Base-by-base conservation (phyloP, 805 yeast genomes). In the Teunomyces cretensis region DNA sequence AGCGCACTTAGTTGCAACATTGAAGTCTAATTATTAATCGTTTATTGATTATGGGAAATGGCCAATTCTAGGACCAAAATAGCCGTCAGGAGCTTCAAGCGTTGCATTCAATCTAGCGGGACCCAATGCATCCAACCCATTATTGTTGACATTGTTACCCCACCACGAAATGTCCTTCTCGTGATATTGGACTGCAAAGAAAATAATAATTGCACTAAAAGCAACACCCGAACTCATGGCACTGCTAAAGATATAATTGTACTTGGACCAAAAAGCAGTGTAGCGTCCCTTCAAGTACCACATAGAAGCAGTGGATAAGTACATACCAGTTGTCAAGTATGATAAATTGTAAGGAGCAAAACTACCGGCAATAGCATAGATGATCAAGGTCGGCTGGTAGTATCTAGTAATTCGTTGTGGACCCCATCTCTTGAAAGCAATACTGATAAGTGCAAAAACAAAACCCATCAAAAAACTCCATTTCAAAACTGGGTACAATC, bases 21-120 rank as follows among this genome's bases (percentile, higher is more conserved):
- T n/a, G n/a, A n/a, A n/a, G n/a, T n/a, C n/a, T n/a, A 19, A 19
- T 19, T 4, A 3, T 19, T 19, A 19, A 19, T 19, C 22, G 6
- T 19, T 19, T 19, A 26, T 26, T 26, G 28, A 9, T 46, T 42
- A 60, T 43, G 63, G 65, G 47, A 49, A 58, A 43, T 54, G 42
- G 7, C 66, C 68, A 6, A 44, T 30, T 48, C 67, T 56, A 11
- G 64, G 64, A 4, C 74, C 74, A 48, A 69, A 67, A 49, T 67
- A 68, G 1, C 74, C 74, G 28, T 56, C 64, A 1, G 65, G 62
- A 7, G 65, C 62, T 8, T 13, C 28, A 3, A 33, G 39, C 2
- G 58, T 45, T 2, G 57, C 62, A 45, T 56, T 51, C 32, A 53
- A 46, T 14, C 45, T 41, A n/a, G 48, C 28, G 24, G 30, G n/a